Percentiles rank a stretch among this genome's conserved stretches.
Conservation (phyloP, 352 stramenopile species). For the Phytophthora cactorum region DNA sequence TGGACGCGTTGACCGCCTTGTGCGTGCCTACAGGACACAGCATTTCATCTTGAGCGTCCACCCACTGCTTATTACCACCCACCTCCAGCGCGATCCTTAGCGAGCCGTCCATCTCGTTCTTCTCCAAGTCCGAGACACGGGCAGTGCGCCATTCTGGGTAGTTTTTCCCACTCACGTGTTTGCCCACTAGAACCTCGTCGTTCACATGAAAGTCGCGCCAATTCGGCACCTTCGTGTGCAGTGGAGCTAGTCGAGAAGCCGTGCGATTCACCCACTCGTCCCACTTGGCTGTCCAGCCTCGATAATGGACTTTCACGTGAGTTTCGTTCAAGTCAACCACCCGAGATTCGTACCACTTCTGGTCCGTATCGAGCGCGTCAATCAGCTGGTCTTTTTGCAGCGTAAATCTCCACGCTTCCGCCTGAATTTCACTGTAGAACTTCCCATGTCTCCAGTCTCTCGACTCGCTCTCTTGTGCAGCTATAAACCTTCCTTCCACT, state of each 20-base stretch:
- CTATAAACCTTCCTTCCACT: slow-evolving; percentile 53
- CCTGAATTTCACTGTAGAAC: slow-evolving; percentile 73
- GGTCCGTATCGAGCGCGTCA: slow-evolving; percentile 76
- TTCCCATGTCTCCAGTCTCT: slow-evolving; percentile 56
- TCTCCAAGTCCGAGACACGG: slow-evolving; percentile 44
- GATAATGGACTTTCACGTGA: slow-evolving; percentile 94
- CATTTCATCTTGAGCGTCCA: slow-evolving; percentile 69
- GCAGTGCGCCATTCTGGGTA: slow-evolving; percentile 74
- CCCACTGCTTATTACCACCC: slow-evolving; percentile 53
- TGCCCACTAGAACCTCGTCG: slow-evolving; percentile 63
- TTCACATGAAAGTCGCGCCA: slow-evolving; percentile 71
- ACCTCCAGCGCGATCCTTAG: slow-evolving; percentile 57
- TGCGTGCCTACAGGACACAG: slow-evolving; percentile 65
- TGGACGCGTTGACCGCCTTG: slow-evolving; percentile 52
- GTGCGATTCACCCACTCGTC: slow-evolving; percentile 95
- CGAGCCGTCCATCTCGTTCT: slow-evolving; percentile 18
- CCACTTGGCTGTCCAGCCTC: slow-evolving; percentile 97
- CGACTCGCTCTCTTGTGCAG: neutral
- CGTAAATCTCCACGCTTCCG: slow-evolving; percentile 65
- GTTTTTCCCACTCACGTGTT: slow-evolving; percentile 32
- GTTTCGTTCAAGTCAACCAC: slow-evolving; percentile 48
- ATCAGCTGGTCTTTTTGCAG: slow-evolving; percentile 65
- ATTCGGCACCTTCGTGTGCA: slow-evolving; percentile 86
- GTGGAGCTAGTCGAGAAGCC: slow-evolving; percentile 89
- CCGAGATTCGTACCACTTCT: slow-evolving; percentile 84